These are phyloP conservation scores for Diplotaxis tenuifolia DNA, from an alignment of 345 rosid species.

Conservation along the genomic window DNA sequence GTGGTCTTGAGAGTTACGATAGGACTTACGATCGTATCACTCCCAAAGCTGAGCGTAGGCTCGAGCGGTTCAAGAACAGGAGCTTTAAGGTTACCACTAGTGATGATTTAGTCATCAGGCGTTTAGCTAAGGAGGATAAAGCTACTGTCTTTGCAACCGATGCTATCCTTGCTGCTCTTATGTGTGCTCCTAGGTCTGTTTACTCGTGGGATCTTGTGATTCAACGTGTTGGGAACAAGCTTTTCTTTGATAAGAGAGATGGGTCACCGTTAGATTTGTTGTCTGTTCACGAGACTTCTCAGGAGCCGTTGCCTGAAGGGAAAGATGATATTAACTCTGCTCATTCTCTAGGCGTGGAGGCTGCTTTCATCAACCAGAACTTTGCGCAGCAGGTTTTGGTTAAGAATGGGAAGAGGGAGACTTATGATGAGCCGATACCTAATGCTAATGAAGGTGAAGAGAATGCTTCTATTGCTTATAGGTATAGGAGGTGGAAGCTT, in stretches of 20 bases:
- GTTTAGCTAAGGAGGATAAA: conserved; percentile 85
- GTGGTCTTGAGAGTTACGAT: conserved; percentile 66
- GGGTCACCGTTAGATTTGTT: conserved; percentile 88
- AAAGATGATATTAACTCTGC: conserved; percentile 40
- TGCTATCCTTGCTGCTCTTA: conserved; percentile 67
- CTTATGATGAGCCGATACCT: conserved; percentile 63
- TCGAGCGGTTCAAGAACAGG: conserved; percentile 86
- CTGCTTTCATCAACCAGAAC: conserved; percentile 43
- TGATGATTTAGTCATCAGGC: conserved; percentile 84
- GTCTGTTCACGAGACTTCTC: conserved; percentile 88
- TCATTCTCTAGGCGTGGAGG: conserved; percentile 70
- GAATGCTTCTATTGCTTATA: conserved; percentile 86
- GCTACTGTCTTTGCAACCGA: conserved; percentile 93
- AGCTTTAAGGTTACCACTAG: conserved; percentile 93
- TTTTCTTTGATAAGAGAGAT: conserved; percentile 90
- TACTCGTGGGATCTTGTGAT: conserved; percentile 96
- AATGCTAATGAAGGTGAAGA: conserved; percentile 92
- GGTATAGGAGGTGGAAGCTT: conserved; percentile 96
- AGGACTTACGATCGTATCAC: conserved; percentile 66
- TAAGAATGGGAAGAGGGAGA: conserved; percentile 77
- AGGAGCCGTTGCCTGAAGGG: conserved; percentile 57
- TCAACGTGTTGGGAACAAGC: conserved; percentile 85
- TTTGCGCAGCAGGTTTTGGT: conserved; percentile 75
- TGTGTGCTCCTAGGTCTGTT: conserved; percentile 96
- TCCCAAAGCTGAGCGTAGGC: conserved; percentile 74